Evolutionary conservation across 2,329 filamentous ascomycete species (phyloP).

Genomic region (Ascochyta koolunga): DNA sequence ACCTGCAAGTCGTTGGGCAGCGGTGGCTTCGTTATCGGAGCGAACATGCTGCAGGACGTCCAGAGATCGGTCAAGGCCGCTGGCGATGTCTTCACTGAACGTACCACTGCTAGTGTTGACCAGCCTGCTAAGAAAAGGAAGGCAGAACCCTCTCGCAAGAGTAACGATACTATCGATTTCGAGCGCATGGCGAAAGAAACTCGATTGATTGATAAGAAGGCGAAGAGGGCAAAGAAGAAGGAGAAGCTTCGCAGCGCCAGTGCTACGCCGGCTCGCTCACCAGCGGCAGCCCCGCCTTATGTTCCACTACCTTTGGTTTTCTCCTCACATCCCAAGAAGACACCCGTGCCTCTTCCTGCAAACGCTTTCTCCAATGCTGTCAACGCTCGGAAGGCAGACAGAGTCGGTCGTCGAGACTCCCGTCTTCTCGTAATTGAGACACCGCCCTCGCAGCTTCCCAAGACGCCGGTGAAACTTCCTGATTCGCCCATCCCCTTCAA

Average conservation of each 20-base stretch:
- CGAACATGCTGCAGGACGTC: constrained; percentile 16
- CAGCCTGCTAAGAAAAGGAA: constrained; percentile 6
- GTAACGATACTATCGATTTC: background rate
- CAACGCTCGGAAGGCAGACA: background rate
- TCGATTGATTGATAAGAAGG: background rate
- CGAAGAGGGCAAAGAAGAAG: constrained; percentile 2
- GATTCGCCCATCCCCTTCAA: constrained; percentile 23
- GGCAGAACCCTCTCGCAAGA: background rate
- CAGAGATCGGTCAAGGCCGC: constrained; percentile 16
- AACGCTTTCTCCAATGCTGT: constrained; percentile 1
- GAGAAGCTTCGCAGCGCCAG: background rate
- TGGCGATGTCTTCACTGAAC: constrained; percentile 10
- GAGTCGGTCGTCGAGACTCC: background rate
- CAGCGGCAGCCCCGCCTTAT: background rate
- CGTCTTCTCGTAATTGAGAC: constrained; percentile 22
- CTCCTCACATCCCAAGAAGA: constrained; percentile 9
- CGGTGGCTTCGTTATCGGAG: constrained; percentile 5
- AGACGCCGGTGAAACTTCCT: background rate
- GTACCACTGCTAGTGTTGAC: background rate
- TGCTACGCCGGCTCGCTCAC: background rate
- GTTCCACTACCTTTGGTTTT: background rate
- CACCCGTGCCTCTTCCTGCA: constrained; percentile 21
- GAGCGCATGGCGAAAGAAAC: constrained; percentile 10
- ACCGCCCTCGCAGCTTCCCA: constrained; percentile 17
- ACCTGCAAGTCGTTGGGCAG: background rate